Percentiles rank a stretch among this genome's conserved stretches.
Conservation (phyloP, 805 yeast genomes). For the Danielia reshetovae region DNA sequence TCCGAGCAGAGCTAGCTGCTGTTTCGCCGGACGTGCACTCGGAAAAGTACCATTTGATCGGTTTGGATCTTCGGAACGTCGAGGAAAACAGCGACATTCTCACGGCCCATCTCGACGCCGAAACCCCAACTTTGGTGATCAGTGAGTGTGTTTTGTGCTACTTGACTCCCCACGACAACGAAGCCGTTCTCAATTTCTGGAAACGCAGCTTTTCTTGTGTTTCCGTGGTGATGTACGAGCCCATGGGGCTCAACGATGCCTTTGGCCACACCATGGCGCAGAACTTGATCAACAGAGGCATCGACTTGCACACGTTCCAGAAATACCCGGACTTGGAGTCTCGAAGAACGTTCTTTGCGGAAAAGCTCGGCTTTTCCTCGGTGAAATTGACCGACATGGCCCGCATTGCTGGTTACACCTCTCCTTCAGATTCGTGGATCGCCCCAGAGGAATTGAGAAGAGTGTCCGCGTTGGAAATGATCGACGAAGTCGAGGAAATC, state of each 20-base stretch:
- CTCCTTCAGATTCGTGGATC: conserved; percentile 38
- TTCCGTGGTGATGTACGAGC: conserved; percentile 59
- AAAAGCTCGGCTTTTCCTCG: conserved; percentile 20
- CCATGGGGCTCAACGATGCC: conserved; percentile 56
- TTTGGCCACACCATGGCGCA: conserved; percentile 68
- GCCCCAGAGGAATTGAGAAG: conserved; percentile 34
- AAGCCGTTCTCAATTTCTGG: conserved; percentile 43
- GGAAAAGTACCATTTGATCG: conserved; percentile 46
- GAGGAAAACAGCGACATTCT: conserved; percentile 7
- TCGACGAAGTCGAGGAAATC: conserved; percentile 76
- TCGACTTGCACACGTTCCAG: conserved; percentile 54
- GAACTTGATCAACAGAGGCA: conserved; percentile 58
- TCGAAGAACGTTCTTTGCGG: conserved; percentile 21
- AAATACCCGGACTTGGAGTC: conserved; percentile 44
- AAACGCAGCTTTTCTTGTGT: conserved; percentile 20
- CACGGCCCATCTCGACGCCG: conserved; percentile 23
- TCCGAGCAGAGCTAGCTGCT: conserved; percentile 21
- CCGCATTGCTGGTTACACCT: conserved; percentile 34
- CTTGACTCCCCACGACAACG: conserved; percentile 48
- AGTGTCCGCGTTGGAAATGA: conserved; percentile 53
- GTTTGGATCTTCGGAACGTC: conserved; percentile 49
- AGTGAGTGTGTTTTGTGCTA: conserved; percentile 81
- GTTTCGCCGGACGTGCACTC: conserved; percentile 32
- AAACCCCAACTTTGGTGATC: conserved; percentile 55
- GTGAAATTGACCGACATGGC: conserved; percentile 46